These are phyloP conservation scores for Syzygium oleosum DNA, from an alignment of 345 rosid species.

Conservation along the genomic window DNA sequence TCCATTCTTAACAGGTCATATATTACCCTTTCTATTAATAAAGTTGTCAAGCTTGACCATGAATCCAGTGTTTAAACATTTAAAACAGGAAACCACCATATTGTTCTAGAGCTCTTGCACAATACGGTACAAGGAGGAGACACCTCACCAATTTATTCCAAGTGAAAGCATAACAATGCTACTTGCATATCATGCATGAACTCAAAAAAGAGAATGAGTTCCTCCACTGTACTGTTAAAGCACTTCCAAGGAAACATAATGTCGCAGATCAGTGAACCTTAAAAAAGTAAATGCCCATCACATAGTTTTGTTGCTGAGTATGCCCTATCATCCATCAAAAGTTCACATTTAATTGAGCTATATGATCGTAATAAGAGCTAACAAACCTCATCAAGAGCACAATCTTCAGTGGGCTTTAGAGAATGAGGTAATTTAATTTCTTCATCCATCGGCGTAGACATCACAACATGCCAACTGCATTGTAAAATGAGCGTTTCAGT, in stretches of 20 bases:
- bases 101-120: neutral
- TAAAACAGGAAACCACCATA: neutral
- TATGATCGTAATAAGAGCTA: neutral
- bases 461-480: conserved; percentile 67
- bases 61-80: neutral
- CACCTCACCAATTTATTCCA: neutral
- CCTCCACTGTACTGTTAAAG: neutral
- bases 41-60: neutral
- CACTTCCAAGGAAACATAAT: neutral
- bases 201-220: neutral
- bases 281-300: neutral
- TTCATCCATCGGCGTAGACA: conserved; percentile 67
- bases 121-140: neutral
- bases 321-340: neutral
- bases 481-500: conserved; percentile 1
- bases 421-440: conserved; percentile 71
- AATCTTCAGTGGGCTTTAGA: conserved; percentile 50
- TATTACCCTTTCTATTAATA: neutral
- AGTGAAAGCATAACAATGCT: neutral
- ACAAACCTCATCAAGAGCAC: conserved; percentile 51
- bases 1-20: neutral
- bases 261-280: neutral
- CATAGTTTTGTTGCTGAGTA: neutral
- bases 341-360: neutral
- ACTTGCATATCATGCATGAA: neutral